These are phyloP conservation scores for Ustilago sp. DNA, from an alignment of 1,284 basidiomycete species.

Conservation along the genomic window DNA sequence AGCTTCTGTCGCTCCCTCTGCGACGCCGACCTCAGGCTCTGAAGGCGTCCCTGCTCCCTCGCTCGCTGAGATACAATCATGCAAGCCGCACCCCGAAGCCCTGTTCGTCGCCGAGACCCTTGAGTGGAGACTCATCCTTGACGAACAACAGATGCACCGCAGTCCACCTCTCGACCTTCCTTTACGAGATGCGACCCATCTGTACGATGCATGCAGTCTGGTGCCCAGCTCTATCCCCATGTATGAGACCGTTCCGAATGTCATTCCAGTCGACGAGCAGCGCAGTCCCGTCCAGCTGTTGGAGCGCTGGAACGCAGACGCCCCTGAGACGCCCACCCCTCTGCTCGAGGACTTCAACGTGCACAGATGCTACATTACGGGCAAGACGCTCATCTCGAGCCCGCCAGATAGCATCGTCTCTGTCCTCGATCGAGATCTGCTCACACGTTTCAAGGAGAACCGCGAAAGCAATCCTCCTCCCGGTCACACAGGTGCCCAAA, in stretches of 20 bases:
- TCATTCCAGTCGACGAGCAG: slow-evolving; percentile 27
- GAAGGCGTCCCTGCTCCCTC: slow-evolving; percentile 11
- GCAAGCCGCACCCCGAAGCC: slow-evolving; percentile 50
- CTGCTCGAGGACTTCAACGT: slow-evolving; percentile 46
- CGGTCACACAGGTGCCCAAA: slow-evolving; percentile 34
- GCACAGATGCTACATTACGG: slow-evolving; percentile 42
- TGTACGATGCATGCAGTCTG: slow-evolving; percentile 44
- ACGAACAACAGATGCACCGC: slow-evolving; percentile 17
- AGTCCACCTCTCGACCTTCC: background rate
- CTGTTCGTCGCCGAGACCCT: slow-evolving; percentile 51
- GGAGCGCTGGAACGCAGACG: slow-evolving; percentile 14
- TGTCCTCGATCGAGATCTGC: slow-evolving; percentile 33
- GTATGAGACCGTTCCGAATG: slow-evolving; percentile 38
- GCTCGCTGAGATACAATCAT: slow-evolving; percentile 19
- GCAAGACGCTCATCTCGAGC: slow-evolving; percentile 32
- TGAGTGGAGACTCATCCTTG: slow-evolving; percentile 52
- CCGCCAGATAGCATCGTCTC: slow-evolving; percentile 44
- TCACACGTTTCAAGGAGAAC: slow-evolving; percentile 32
- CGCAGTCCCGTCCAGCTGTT: slow-evolving; percentile 19
- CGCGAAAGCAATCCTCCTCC: slow-evolving; percentile 36
- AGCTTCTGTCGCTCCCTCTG: background rate
- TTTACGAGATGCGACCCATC: slow-evolving; percentile 9
- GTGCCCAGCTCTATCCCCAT: slow-evolving; percentile 22
- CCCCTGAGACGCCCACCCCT: slow-evolving; percentile 13
- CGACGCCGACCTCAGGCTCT: background rate